Percentiles rank a stretch among this genome's conserved stretches.
Conservation (phyloP, 2,329 filamentous ascomycete species). For the Ascochyta pisi region DNA sequence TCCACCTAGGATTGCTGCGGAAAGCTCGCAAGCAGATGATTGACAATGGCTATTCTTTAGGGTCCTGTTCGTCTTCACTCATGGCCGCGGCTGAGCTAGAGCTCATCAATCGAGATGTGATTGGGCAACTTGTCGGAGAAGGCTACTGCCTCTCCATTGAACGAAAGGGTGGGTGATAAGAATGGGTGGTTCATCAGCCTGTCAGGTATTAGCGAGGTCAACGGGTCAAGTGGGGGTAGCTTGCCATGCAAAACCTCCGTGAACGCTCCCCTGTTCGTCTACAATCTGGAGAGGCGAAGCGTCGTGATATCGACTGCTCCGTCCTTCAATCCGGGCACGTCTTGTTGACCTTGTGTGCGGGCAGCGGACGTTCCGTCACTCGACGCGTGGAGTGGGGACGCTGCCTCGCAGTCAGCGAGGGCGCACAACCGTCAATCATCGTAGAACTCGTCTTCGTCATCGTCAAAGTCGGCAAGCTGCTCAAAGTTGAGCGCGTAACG, state of each 20-base stretch:
- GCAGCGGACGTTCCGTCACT: conserved; percentile 62
- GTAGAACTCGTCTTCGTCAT: conserved; percentile 84
- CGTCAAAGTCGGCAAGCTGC: conserved; percentile 89
- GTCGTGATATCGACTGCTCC: conserved; percentile 41
- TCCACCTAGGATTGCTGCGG: conserved; percentile 30
- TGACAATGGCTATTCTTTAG: conserved; percentile 33
- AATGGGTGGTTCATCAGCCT: conserved; percentile 47
- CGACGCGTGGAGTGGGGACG: conserved; percentile 65
- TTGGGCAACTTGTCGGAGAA: conserved; percentile 23
- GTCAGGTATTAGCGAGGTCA: neutral
- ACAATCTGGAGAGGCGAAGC: conserved; percentile 52
- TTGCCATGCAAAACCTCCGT: conserved; percentile 47
- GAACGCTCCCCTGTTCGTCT: conserved; percentile 42
- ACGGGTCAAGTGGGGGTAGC: conserved; percentile 1
- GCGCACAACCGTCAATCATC: conserved; percentile 89
- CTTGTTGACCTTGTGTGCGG: conserved; percentile 46
- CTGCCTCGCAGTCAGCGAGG: conserved; percentile 89
- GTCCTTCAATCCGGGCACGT: conserved; percentile 41
- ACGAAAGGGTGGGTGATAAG: conserved; percentile 48
- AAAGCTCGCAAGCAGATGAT: conserved; percentile 39
- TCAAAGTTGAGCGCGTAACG: conserved; percentile 99
- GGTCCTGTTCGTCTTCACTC: conserved; percentile 20
- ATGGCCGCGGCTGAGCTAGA: conserved; percentile 24
- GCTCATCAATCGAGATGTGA: conserved; percentile 25
- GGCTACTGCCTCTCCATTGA: conserved; percentile 43